These are phyloP conservation scores for Pyrus pyrifolia DNA, from an alignment of 306 rosid genomes.

Conservation along the genomic window DNA sequence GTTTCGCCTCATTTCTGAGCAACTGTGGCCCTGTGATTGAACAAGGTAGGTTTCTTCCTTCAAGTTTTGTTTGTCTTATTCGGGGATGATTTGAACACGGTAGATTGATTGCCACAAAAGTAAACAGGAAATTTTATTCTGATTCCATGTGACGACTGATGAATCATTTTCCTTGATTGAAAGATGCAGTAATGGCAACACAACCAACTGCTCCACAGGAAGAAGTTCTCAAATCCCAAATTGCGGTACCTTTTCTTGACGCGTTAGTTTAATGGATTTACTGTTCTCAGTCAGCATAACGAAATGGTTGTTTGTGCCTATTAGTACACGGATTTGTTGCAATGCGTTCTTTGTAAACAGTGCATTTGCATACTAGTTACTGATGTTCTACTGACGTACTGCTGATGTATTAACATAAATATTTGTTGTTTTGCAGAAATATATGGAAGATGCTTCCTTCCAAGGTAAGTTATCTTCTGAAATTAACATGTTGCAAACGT, in stretches of 20 bases:
- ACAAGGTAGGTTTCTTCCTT: constrained; percentile 31
- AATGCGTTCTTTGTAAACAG: constrained; percentile 8
- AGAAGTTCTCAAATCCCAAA: constrained; percentile 58
- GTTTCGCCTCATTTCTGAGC: constrained; percentile 66
- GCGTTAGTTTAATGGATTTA: background rate
- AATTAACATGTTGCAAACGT: background rate
- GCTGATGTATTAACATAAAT: constrained; percentile 7
- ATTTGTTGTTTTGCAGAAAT: constrained; percentile 52
- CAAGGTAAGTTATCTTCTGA: constrained; percentile 43
- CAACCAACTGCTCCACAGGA: constrained; percentile 36
- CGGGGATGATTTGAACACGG: constrained; percentile 24
- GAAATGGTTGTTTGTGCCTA: background rate
- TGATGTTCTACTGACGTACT: background rate
- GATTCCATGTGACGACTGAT: constrained; percentile 2
- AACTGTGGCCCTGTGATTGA: constrained; percentile 39
- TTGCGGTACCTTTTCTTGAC: constrained; percentile 40
- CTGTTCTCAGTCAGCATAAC: background rate
- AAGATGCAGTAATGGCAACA: constrained; percentile 32
- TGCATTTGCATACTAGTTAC: constrained; percentile 10
- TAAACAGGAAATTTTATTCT: background rate
- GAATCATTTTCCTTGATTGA: constrained; percentile 25
- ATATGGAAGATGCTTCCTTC: constrained; percentile 87
- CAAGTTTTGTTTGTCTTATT: background rate
- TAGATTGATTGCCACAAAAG: constrained; percentile 10
- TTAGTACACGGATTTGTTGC: background rate